phyloP scores from a whole-genome alignment of 2,329 filamentous ascomycete genomes.

The Cladorrhinum sp. region DNA sequence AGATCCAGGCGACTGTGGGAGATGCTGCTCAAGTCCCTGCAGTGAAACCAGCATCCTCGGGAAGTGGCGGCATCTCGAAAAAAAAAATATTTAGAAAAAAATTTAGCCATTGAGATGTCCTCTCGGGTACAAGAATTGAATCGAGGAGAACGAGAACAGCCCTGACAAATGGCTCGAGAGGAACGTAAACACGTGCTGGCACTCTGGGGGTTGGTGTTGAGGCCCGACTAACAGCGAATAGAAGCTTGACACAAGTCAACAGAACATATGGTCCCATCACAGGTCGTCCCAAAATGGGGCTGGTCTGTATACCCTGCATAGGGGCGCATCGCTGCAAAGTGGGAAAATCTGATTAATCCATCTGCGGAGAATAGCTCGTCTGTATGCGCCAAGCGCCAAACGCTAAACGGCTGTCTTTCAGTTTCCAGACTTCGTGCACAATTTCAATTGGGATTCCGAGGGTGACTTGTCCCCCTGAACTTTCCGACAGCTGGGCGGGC shows the following conservation, averaged over 20 bases:
- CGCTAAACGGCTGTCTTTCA: constrained; percentile 14
- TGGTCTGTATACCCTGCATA: constrained; percentile 18
- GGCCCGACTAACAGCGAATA: constrained; percentile 26
- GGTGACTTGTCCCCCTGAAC: constrained; percentile 8
- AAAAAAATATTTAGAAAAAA: neutral
- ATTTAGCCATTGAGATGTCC: neutral
- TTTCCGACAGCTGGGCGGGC: neutral
- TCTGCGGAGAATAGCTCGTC: constrained; percentile 16
- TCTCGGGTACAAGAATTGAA: constrained; percentile 1
- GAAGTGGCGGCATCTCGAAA: constrained; percentile 16
- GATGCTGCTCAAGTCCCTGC: neutral
- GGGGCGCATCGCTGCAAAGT: constrained; percentile 7
- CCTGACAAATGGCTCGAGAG: constrained; percentile 10
- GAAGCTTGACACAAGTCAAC: constrained; percentile 30
- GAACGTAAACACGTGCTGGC: constrained; percentile 18
- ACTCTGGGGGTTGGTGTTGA: constrained; percentile 15
- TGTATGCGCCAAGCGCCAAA: constrained; percentile 19
- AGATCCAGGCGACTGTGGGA: constrained; percentile 14
- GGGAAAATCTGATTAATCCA: constrained; percentile 19
- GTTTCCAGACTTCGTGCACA: constrained; percentile 10
- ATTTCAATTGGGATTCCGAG: constrained; percentile 10
- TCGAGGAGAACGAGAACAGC: constrained; percentile 9
- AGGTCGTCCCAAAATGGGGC: constrained; percentile 11
- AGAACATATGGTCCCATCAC: constrained; percentile 17
- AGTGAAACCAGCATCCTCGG: constrained; percentile 8